A percentile compares a stretch with the other conserved stretches of the same genome.
Conservation (phyloP, 768 basidiomycete genomes). For the Erythrobasidium yunnanense region DNA sequence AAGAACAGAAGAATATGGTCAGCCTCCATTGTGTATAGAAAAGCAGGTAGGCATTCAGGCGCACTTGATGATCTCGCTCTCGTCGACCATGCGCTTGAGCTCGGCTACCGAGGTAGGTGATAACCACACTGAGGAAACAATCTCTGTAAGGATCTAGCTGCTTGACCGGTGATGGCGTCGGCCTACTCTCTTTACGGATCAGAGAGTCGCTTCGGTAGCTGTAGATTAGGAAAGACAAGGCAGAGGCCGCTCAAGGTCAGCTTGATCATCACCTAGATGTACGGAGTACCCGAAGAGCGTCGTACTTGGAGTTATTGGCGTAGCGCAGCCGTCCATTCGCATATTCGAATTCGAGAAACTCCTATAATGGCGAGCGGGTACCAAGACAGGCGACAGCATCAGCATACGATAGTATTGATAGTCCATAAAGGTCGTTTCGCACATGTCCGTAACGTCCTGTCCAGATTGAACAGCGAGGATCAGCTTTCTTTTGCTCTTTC, state of each 20-base stretch:
- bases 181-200: constrained; percentile 95
- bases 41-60: constrained; percentile 32
- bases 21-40: not conserved
- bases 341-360: constrained; percentile 97
- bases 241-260: not conserved
- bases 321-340: constrained; percentile 88
- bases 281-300: not conserved
- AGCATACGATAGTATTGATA: no score
- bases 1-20: not conserved
- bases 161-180: not conserved
- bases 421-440: no score
- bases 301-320: constrained; percentile 86
- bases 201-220: constrained; percentile 87
- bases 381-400: constrained; percentile 48
- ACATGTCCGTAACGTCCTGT: no score
- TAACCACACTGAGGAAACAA: constrained; percentile 66
- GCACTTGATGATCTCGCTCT: constrained; percentile 89
- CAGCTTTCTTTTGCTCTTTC: no score
- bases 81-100: constrained; percentile 81
- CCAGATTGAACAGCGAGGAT: no score
- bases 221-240: not conserved
- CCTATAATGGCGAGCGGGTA: no score
- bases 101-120: constrained; percentile 85
- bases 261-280: not conserved
- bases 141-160: not conserved